Base-by-base conservation (phyloP, 2,329 filamentous ascomycete genomes). In the Monosporascus sp. region DNA sequence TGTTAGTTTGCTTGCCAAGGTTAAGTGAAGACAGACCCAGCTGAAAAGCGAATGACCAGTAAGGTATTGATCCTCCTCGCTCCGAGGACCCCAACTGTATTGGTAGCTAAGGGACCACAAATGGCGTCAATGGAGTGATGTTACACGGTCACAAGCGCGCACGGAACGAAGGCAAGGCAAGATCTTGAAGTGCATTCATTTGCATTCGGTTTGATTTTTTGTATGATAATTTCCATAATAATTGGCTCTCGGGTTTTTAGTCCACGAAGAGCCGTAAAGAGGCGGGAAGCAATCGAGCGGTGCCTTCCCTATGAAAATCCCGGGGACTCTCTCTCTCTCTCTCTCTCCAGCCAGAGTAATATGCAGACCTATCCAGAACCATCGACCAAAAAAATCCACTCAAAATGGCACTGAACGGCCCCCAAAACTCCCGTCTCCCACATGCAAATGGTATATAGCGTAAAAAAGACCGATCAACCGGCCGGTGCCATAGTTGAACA, bases 231-330 rank as follows among this genome's bases (percentile, higher is more conserved):
- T 48, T 57, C 61, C 61, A 61, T 52, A 57, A 45, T 58, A 54
- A 54, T 47, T 8, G 38, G 44, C 52, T 51, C 57, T 55, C 55
- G 54, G 57, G 56, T 48, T 56, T 60, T 50, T 48, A 51, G 56
- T 63, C 59, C 61, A 55, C 49, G 31, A 57, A 59, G 61, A 57
- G 53, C 48, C 24, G 55, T 46, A 48, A 55, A 59, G 63, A 64
- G 60, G 60, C 49, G 60, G 55, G 53, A 52, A 59, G 57, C 63
- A 66, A 61, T 66, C 63, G 58, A 66, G 51, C 62, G 63, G 62
- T 66, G 63, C 57, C 51, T 57, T 47, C 54, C 55, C 48, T 25
- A 56, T 55, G 51, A 63, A 60, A 46, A 46, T 18, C 43, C 22
- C 24, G 8, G 24, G 7, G 43, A 6, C 20, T 24, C 43, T 54